Evolutionary conservation across 1,284 basidiomycete genomes (phyloP).

Genomic region (Phylloboletellus chloephorus): DNA sequence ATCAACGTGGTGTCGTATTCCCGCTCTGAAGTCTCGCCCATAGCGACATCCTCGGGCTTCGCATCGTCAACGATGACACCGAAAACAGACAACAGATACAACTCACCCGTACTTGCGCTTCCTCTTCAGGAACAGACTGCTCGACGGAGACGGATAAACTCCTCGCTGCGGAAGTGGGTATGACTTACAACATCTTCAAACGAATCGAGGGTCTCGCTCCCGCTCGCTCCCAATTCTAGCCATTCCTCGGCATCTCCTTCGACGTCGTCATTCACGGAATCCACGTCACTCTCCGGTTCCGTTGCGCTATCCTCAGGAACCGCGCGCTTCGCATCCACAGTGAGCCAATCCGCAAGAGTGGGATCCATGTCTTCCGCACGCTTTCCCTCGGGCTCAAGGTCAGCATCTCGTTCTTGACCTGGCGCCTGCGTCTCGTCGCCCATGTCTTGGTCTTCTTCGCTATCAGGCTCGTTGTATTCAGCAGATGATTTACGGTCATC

Average conservation of each 20-base stretch:
- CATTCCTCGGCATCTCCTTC: conserved; percentile 34
- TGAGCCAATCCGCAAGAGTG: conserved; percentile 60
- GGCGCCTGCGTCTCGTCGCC: conserved; percentile 12
- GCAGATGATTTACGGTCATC: conserved; percentile 35
- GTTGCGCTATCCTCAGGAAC: conserved; percentile 31
- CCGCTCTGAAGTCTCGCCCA: conserved; percentile 69
- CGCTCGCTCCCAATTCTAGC: conserved; percentile 19
- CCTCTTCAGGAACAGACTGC: conserved; percentile 18
- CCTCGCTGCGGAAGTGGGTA: background rate
- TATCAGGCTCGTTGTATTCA: conserved; percentile 40
- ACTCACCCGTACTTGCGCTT: conserved; percentile 12
- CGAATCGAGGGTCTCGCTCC: conserved; percentile 24
- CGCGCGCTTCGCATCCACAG: conserved; percentile 33
- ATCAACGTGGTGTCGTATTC: conserved; percentile 73
- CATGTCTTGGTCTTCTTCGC: conserved; percentile 29
- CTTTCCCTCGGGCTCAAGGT: conserved; percentile 22
- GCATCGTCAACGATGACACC: conserved; percentile 8
- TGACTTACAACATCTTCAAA: conserved; percentile 22
- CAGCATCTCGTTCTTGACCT: conserved; percentile 13
- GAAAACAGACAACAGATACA: background rate
- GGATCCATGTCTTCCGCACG: conserved; percentile 39
- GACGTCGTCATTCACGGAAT: conserved; percentile 63
- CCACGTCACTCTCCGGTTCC: conserved; percentile 58
- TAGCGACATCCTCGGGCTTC: conserved; percentile 37
- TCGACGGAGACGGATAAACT: background rate